Evolutionary conservation across 106 monocot species (phyloP), one percentile per base, ranked within the genome.

Genomic region (Platanthera guangdongensis): DNA sequence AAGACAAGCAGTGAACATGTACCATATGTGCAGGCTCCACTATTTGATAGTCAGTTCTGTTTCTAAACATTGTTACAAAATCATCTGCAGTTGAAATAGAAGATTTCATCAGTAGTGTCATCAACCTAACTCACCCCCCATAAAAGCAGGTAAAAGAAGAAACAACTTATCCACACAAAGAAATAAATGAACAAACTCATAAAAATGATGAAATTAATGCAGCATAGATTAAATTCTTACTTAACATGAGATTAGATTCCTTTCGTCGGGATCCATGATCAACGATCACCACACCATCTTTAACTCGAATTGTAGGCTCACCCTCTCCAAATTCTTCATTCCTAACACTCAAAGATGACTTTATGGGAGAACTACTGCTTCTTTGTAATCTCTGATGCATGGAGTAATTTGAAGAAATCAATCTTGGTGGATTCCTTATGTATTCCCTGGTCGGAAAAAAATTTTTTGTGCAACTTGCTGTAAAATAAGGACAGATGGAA

Each of bases 11-110:
- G 30, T 53, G 3, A 55, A 74, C 14, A 53, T 60, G 55, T 87
- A 97, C 96, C 96, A 97, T 93, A 80, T 97, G 93, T 82, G 93
- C 96, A 81, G 91, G 96, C 72, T 91, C 91, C 51, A 97, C 93
- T 62, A 97, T 91, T 62, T 45, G 60, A 53, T 97, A 93, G 19
- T 86, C 82, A 9, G 91, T 93, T 82, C 84, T 89, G 7, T 47
- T 80, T 85, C 77, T 83, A 80, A 97, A 97, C 93, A 97, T 97
- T 8, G 72, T 72, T 28, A 97, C 96, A 77, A 93, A 97, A 74
- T 97, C 93, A 93, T 91, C 96, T 97, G 87, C 80, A 82, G 62
- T 53, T 21, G 9, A 65, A 72, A 32, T 50, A 2, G 65, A 7
- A 74, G n/a, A 75, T 9, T 50, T 48, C n/a, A 51, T 39, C 47